phyloP scores from a whole-genome alignment of 2,329 filamentous ascomycete genomes.

The Aspergillus cejpii region DNA sequence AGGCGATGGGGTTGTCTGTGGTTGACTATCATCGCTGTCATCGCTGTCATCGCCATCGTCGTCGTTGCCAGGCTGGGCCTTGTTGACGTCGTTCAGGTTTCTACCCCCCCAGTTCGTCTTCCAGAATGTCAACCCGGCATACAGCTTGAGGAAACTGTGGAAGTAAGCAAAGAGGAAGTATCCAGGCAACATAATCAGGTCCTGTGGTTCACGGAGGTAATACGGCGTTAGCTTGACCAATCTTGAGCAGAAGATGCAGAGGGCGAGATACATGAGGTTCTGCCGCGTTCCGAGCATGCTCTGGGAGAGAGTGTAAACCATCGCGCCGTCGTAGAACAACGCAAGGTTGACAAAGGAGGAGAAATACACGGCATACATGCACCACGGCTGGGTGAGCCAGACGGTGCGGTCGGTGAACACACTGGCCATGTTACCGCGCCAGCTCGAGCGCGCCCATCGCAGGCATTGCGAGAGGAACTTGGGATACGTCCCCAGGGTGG shows the following conservation, averaged over 20 bases:
- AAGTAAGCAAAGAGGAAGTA: conserved; percentile 52
- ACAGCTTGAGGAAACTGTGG: conserved; percentile 54
- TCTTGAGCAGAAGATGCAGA: conserved; percentile 53
- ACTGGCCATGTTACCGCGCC: conserved; percentile 49
- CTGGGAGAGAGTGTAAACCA: conserved; percentile 34
- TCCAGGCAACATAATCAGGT: conserved; percentile 46
- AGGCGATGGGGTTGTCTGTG: too few relatives aligned
- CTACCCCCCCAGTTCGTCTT: conserved; percentile 42
- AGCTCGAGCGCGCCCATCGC: conserved; percentile 55
- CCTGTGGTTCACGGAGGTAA: conserved; percentile 46
- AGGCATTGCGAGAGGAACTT: conserved; percentile 50
- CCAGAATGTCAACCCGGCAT: conserved; percentile 49
- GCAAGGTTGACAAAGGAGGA: conserved; percentile 52
- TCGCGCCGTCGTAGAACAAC: conserved; percentile 45
- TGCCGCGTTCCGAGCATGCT: conserved; percentile 12
- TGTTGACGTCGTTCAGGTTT: conserved; percentile 21
- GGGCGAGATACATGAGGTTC: conserved; percentile 17
- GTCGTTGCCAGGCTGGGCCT: background rate
- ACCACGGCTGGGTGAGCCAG: conserved; percentile 47
- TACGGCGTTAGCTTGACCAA: conserved; percentile 52
- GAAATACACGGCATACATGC: conserved; percentile 52
- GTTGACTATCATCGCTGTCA: background rate
- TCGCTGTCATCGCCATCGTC: background rate
- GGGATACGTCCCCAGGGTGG: conserved; percentile 46
- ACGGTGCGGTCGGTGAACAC: conserved; percentile 38